These are phyloP conservation scores for Phytophthora kernoviae DNA, from an alignment of 352 stramenopile genomes.

Conservation along the genomic window DNA sequence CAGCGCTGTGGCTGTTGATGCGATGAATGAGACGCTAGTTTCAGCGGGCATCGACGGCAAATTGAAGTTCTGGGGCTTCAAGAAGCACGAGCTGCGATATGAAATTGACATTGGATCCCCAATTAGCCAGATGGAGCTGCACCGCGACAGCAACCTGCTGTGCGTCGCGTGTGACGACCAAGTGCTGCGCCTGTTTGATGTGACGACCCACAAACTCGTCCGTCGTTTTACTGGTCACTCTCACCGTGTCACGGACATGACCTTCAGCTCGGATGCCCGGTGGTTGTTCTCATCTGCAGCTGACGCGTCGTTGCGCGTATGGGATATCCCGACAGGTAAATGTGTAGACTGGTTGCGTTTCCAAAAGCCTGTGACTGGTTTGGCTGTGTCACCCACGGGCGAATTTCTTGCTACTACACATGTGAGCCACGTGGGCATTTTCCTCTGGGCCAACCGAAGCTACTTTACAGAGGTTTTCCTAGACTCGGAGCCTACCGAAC, in stretches of 20 bases:
- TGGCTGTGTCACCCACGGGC: conserved; percentile 93
- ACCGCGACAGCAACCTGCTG: conserved; percentile 89
- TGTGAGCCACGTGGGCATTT: conserved; percentile 91
- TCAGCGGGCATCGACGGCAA: conserved; percentile 87
- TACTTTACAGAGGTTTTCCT: conserved; percentile 93
- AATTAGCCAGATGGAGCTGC: conserved; percentile 82
- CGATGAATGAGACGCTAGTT: conserved; percentile 80
- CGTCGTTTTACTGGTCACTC: conserved; percentile 86
- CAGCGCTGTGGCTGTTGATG: conserved; percentile 89
- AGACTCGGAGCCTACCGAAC: conserved; percentile 70
- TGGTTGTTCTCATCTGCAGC: conserved; percentile 88
- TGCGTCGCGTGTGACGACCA: conserved; percentile 90
- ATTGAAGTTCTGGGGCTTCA: conserved; percentile 93
- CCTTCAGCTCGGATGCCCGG: conserved; percentile 89
- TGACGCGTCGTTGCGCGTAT: conserved; percentile 92
- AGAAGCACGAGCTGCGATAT: conserved; percentile 62
- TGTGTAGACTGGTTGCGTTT: conserved; percentile 97
- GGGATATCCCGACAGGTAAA: conserved; percentile 94
- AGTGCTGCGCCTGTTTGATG: conserved; percentile 86
- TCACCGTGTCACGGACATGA: conserved; percentile 88
- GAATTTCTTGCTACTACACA: conserved; percentile 97
- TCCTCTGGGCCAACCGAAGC: conserved; percentile 94
- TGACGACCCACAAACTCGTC: conserved; percentile 86
- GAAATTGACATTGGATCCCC: conserved; percentile 79
- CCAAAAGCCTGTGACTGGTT: conserved; percentile 88